These are phyloP conservation scores for Blastomyces emzantsi DNA, from an alignment of 2,329 filamentous ascomycete genomes.

Conservation along the genomic window DNA sequence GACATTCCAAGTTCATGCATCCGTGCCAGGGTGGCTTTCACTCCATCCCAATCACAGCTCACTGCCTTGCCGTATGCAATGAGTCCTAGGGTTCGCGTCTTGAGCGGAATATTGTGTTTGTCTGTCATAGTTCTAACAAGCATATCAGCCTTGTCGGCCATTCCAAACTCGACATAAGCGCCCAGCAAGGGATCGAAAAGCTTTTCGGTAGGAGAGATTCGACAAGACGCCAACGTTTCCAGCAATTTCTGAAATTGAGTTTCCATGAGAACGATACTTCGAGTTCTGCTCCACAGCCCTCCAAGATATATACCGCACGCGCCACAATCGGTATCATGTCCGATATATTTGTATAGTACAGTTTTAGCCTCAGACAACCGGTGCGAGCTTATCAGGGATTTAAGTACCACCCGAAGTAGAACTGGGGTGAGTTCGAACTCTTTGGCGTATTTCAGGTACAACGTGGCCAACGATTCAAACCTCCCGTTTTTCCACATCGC, in stretches of 20 bases:
- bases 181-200: constrained; percentile 35
- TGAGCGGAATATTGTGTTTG: constrained; percentile 24
- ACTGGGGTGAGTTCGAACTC: constrained; percentile 24
- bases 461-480: constrained; percentile 29
- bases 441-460: constrained; percentile 25
- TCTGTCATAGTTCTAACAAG: constrained; percentile 29
- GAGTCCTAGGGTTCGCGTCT: constrained; percentile 30
- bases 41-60: constrained; percentile 33
- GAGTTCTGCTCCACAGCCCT: constrained; percentile 34
- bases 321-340: constrained; percentile 27
- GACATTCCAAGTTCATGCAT: constrained; percentile 31
- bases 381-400: constrained; percentile 31
- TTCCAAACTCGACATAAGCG: constrained; percentile 32
- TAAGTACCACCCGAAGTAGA: constrained; percentile 30
- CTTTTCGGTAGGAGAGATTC: constrained; percentile 28
- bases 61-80: constrained; percentile 31
- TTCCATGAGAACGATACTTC: constrained; percentile 29
- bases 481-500: constrained; percentile 28
- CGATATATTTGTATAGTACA: constrained; percentile 27
- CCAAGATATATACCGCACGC: constrained; percentile 31
- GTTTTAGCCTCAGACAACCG: constrained; percentile 30
- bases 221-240: constrained; percentile 21
- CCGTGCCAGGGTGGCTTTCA: constrained; percentile 30
- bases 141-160: constrained; percentile 27
- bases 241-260: constrained; percentile 27